Evolutionary conservation across 192 early-diverging fungal genomes (phyloP), one percentile per base, ranked within the genome.

Genomic region (Coemansia umbellata): DNA sequence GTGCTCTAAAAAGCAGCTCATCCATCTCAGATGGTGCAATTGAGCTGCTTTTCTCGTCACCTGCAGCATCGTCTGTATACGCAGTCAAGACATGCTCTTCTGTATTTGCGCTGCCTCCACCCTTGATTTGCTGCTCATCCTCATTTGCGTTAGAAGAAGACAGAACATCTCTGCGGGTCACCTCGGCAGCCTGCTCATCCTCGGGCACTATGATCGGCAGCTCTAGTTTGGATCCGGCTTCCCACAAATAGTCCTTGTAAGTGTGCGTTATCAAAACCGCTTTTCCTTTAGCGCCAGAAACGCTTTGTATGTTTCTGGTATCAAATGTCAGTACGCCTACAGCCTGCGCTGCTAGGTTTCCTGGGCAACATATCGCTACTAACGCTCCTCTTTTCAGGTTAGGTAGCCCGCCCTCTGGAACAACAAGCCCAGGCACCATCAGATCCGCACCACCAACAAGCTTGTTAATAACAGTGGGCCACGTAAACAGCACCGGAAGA

Each of bases 221-320:
- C 2, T 77, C 64, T 4, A 59, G 62, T 71, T 89, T 89, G 57
- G 62, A 74, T 6, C 91, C 91, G 49, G 86, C 66, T 14, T 75
- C 57, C 92, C 91, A 97, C 51, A 97, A 65, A 39, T 74, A 65
- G 75, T 97, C 94, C 27, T 80, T 78, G 55, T 82, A 85, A 3
- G 85, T 82, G 55, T 93, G 91, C 13, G 87, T 45, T 19, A 91
- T 74, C 53, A 85, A 53, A 1, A 97, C 84, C 0, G 87, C 92
- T 53, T 91, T 90, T 8, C 94, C 94, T 61, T 87, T 91, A 39
- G 71, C 82, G 7, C 80, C 80, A 4, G 56, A 54, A 15, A 71
- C 62, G 37, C 54, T 62, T 13, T 71, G 67, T 15, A 84, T 65
- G 3, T 72, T 75, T 5, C 69, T 55, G 5, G 76, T 78, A 50